phyloP scores from a whole-genome alignment of 352 stramenopile genomes.

The Plasmopara muralis region DNA sequence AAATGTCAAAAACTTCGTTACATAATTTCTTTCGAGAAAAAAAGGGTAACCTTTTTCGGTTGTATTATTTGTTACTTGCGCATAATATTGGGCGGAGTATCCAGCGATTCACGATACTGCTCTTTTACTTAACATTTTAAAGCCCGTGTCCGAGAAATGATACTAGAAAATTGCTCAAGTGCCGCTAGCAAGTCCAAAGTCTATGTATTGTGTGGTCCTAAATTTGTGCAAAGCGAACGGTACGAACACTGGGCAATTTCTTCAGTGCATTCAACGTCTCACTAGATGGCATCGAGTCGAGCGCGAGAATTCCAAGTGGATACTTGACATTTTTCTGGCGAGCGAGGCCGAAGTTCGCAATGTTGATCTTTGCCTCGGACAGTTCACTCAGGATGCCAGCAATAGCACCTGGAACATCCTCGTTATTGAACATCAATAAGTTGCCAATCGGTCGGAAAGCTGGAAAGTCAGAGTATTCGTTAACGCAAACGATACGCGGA shows the following conservation, averaged over 20 bases:
- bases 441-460: slow-evolving; percentile 74
- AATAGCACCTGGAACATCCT: slow-evolving; percentile 74
- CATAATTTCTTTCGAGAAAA: slow-evolving; percentile 31
- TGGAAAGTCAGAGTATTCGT: slow-evolving; percentile 81
- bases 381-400: slow-evolving; percentile 66
- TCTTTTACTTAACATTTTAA: not conserved
- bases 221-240: slow-evolving; percentile 59
- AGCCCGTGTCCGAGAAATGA: not conserved
- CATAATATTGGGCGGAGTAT: slow-evolving; percentile 1
- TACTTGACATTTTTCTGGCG: slow-evolving; percentile 51
- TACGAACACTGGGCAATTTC: slow-evolving; percentile 52
- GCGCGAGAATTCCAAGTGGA: slow-evolving; percentile 64
- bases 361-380: slow-evolving; percentile 70
- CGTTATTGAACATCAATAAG: slow-evolving; percentile 78
- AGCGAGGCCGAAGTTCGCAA: slow-evolving; percentile 78
- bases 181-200: not conserved
- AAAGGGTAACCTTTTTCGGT: slow-evolving; percentile 16
- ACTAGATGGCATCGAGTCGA: slow-evolving; percentile 49
- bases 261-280: slow-evolving; percentile 60
- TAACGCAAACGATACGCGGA: slow-evolving; percentile 68
- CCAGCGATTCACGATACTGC: not conserved
- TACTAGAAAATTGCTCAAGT: not conserved
- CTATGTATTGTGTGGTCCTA: slow-evolving; percentile 16
- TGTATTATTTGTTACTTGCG: slow-evolving; percentile 7
- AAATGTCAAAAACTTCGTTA: slow-evolving; percentile 64